These are phyloP conservation scores for Triangularia verruculosa DNA, from an alignment of 2,329 filamentous ascomycete species.

Conservation along the genomic window DNA sequence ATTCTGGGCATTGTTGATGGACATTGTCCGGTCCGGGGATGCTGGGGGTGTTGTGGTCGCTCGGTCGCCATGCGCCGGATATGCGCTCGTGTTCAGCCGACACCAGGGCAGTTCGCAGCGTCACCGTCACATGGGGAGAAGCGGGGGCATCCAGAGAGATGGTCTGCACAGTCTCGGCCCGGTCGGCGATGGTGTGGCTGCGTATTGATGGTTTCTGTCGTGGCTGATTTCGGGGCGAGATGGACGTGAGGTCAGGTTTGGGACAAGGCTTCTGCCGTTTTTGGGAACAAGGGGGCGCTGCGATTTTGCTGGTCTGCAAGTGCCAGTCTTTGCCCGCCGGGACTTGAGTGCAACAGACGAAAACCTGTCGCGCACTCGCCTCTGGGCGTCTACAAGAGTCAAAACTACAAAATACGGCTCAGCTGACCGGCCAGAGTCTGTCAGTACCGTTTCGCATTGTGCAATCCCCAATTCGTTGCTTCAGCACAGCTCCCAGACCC, in stretches of 20 bases:
- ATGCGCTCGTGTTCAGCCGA: slow-evolving; percentile 51
- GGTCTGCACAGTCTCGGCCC: slow-evolving; percentile 39
- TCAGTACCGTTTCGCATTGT: background rate
- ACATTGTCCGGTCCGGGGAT: slow-evolving; percentile 54
- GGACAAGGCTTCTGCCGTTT: slow-evolving; percentile 33
- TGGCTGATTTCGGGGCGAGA: slow-evolving; percentile 49
- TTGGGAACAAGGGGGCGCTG: slow-evolving; percentile 26
- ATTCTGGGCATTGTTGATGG: slow-evolving; percentile 63
- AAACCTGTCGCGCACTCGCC: slow-evolving; percentile 10
- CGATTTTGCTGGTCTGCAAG: slow-evolving; percentile 8
- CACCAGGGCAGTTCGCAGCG: slow-evolving; percentile 43
- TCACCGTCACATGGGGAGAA: slow-evolving; percentile 51
- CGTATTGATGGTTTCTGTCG: slow-evolving; percentile 51
- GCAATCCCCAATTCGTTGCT: background rate
- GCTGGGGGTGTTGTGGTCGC: slow-evolving; percentile 47
- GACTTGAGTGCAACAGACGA: background rate
- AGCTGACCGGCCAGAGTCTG: background rate
- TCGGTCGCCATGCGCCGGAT: slow-evolving; percentile 55
- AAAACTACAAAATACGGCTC: background rate
- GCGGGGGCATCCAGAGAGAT: slow-evolving; percentile 54
- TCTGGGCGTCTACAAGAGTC: background rate
- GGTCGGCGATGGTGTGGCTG: slow-evolving; percentile 41
- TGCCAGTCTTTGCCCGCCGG: background rate
- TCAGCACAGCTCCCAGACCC: background rate
- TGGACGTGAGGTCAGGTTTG: slow-evolving; percentile 56